Conservation (phyloP, 1,139 yeast genomes). For the Sugiyamaella sp. region DNA sequence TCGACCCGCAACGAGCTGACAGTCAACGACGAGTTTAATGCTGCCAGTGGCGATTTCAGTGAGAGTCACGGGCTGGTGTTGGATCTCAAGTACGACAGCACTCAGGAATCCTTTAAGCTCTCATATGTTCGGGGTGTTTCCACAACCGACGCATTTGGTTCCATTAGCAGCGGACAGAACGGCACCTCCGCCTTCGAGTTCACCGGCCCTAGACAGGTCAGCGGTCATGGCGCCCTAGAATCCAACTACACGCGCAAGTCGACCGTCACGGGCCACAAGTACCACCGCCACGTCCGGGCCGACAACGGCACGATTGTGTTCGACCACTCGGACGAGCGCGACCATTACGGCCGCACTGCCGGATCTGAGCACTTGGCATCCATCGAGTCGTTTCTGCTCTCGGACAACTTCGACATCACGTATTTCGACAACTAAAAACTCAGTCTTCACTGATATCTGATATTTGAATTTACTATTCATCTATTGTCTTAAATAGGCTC, state of each 20-base stretch:
- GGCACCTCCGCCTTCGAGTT: constrained; percentile 25
- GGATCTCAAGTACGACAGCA: constrained; percentile 1
- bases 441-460: not conserved
- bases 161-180: constrained; percentile 22
- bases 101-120: constrained; percentile 10
- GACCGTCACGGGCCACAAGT: constrained; percentile 2
- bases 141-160: constrained; percentile 5
- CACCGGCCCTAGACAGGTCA: constrained; percentile 23
- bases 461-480: not conserved
- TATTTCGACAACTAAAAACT: not conserved
- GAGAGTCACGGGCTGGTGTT: constrained; percentile 15
- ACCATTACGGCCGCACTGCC: not conserved
- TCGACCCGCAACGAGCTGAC: constrained; percentile 20
- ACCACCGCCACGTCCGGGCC: constrained; percentile 26
- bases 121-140: constrained; percentile 18
- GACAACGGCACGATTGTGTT: constrained; percentile 22
- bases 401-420: not conserved
- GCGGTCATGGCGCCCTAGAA: constrained; percentile 21
- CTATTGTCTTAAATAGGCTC: not conserved
- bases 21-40: constrained; percentile 18
- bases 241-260: constrained; percentile 15
- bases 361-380: not conserved
- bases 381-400: not conserved
- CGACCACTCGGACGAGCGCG: constrained; percentile 13
- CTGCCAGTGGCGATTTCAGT: not conserved